Base-by-base conservation (phyloP, 805 yeast genomes). In the Dipodascopsis uninucleata region DNA sequence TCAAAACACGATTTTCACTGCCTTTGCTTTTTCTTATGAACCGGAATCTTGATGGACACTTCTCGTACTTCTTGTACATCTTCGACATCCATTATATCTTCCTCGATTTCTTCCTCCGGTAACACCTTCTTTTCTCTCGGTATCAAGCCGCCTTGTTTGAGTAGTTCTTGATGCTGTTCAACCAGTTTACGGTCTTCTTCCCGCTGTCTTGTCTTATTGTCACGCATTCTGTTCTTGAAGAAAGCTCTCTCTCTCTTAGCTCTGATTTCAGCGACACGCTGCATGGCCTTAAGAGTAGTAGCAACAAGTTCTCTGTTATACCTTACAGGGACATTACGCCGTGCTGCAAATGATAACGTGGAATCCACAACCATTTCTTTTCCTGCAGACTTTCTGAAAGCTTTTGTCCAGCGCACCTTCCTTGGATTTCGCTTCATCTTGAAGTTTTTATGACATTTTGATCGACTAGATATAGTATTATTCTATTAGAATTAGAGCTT, bases 171-270 rank as follows among this genome's bases (percentile, higher is more conserved):
- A 71, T 93, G 79, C 46, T 78, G 71, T 64, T 82, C 96, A 38
- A 93, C 93, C 63, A 93, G 75, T 70, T 86, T 86, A 71, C 80
- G 81, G 70, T 93, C 98, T 46, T 83, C 74, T 43, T 81, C 86
- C 62, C 87, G 74, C 67, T 85, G 84, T 67, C 80, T 79, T 58
- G 85, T 96, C 70, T 81, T 85, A 72, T 93, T 93, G 55, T 96
- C 97, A 70, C 85, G 86, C 98, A 93, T 93, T 80, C 98, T 85
- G 74, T 89, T 88, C 87, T 89, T 90, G 75, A 86, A 93, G 88
- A 93, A 93, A 12, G 97, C 97, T 65, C 95, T 78, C 70, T 93
- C 98, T 74, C 98, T 83, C 76, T 82, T 88, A 66, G 78, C 82
- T 75, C 98, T 82, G 67, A 93, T 93, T 71, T 87, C 94, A 68